Percentiles rank a stretch among this genome's conserved stretches.
Evolutionary conservation across 331 rosid genomes (phyloP).

Genomic region (Rosa hybrid): DNA sequence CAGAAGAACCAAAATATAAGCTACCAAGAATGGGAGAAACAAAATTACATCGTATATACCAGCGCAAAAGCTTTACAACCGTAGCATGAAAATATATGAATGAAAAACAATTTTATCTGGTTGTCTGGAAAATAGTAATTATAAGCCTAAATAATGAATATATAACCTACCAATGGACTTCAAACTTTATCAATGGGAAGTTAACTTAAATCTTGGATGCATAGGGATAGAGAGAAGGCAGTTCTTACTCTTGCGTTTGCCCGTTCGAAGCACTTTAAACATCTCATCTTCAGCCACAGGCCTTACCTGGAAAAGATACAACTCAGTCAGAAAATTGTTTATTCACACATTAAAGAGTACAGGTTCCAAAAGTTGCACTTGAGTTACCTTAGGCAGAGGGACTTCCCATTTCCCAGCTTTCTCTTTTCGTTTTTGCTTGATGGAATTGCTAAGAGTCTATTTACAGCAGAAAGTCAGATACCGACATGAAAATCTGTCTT

Average conservation of each 20-base stretch:
- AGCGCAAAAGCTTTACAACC: too few species aligned
- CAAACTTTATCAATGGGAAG: neutral
- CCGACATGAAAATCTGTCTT: conserved; percentile 7
- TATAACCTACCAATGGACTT: neutral
- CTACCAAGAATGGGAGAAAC: neutral
- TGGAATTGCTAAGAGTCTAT: conserved; percentile 86
- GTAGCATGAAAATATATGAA: neutral
- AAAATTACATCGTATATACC: neutral
- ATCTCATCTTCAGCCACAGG: conserved; percentile 93
- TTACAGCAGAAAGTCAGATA: conserved; percentile 21
- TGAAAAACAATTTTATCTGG: neutral
- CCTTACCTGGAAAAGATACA: conserved; percentile 52
- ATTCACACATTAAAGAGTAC: too few species aligned
- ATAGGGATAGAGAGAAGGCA: neutral
- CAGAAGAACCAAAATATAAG: conserved; percentile 14
- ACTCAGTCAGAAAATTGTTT: neutral
- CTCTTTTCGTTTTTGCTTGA: conserved; percentile 96
- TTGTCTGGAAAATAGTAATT: neutral
- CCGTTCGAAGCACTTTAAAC: conserved; percentile 82
- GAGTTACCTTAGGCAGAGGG: conserved; percentile 78
- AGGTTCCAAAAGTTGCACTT: neutral
- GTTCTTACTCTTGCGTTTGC: conserved; percentile 78
- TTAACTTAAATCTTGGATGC: neutral
- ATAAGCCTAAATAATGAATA: neutral
- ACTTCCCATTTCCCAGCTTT: conserved; percentile 99